These are phyloP conservation scores for Apophysomyces sp. DNA, from an alignment of 371 early-diverging fungal genomes.

Conservation along the genomic window DNA sequence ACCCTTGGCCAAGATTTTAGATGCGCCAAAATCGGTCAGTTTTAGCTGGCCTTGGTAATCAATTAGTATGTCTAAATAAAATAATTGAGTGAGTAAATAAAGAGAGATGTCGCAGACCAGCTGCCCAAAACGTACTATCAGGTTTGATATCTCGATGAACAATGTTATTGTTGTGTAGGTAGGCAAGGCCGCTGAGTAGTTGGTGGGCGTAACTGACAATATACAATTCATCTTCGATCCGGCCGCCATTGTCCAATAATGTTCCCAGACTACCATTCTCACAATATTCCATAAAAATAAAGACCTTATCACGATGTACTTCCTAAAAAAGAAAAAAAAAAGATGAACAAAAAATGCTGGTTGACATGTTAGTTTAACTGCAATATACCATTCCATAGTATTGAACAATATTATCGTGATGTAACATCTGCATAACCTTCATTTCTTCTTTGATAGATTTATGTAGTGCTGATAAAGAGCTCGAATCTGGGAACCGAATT, in stretches of 20 bases:
- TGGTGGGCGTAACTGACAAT: conserved; percentile 82
- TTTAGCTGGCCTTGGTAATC: conserved; percentile 80
- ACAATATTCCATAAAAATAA: conserved; percentile 95
- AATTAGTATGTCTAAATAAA: conserved; percentile 66
- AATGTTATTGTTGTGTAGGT: conserved; percentile 84
- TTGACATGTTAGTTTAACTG: no score
- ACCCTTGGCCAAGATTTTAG: conserved; percentile 80
- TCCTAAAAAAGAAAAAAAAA: conserved; percentile 44
- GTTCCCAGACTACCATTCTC: conserved; percentile 80
- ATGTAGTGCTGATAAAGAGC: conserved; percentile 64
- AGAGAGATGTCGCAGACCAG: background rate
- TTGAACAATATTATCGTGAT: conserved; percentile 86
- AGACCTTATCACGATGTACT: conserved; percentile 87
- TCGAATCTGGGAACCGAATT: conserved; percentile 80
- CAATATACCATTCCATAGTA: conserved; percentile 73
- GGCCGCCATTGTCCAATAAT: conserved; percentile 76
- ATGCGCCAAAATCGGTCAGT: conserved; percentile 89
- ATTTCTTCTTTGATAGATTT: conserved; percentile 86
- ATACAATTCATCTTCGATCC: conserved; percentile 73
- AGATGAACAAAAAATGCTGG: background rate
- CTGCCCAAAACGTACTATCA: conserved; percentile 61
- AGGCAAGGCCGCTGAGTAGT: conserved; percentile 82
- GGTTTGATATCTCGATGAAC: conserved; percentile 94
- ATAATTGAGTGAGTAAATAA: no score
- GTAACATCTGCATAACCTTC: conserved; percentile 86